Conservation (phyloP, 345 rosid species). For the Aquilaria sinensis region DNA sequence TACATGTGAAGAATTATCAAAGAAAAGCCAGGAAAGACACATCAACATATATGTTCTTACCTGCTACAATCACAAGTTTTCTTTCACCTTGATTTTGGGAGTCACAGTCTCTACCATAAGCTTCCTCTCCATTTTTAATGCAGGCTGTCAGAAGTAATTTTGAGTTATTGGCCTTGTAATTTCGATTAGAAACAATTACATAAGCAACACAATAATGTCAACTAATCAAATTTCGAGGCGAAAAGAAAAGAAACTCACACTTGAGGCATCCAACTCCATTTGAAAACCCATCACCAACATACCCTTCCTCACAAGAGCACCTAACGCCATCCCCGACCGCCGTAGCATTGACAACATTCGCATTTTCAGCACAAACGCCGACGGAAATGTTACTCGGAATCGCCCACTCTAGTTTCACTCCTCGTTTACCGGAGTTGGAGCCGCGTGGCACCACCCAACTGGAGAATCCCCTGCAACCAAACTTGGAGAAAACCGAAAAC, state of each 20-base stretch:
- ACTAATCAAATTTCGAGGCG: neutral
- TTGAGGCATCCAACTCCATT: slow-evolving; percentile 61
- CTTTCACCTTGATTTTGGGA: slow-evolving; percentile 30
- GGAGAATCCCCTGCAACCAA: slow-evolving; percentile 77
- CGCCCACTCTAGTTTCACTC: slow-evolving; percentile 84
- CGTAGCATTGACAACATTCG: slow-evolving; percentile 53
- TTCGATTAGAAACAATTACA: slow-evolving; percentile 6
- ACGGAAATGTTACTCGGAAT: slow-evolving; percentile 47
- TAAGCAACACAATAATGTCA: neutral
- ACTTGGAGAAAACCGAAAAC: slow-evolving; percentile 59
- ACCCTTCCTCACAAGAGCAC: slow-evolving; percentile 66
- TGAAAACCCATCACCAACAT: slow-evolving; percentile 64
- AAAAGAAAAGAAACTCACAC: slow-evolving; percentile 34
- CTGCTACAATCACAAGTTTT: slow-evolving; percentile 49
- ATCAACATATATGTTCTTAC: slow-evolving; percentile 23
- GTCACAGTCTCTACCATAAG: slow-evolving; percentile 37
- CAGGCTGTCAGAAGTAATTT: slow-evolving; percentile 38
- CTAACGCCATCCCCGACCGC: slow-evolving; percentile 49
- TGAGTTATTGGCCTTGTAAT: neutral
- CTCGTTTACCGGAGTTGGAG: slow-evolving; percentile 46
- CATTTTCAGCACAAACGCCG: slow-evolving; percentile 36
- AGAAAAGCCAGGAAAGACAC: neutral
- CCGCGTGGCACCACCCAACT: slow-evolving; percentile 69
- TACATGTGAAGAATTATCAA: neutral
- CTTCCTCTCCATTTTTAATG: slow-evolving; percentile 47